phyloP scores from a whole-genome alignment of 352 stramenopile genomes.

The Globisporangium lucens region DNA sequence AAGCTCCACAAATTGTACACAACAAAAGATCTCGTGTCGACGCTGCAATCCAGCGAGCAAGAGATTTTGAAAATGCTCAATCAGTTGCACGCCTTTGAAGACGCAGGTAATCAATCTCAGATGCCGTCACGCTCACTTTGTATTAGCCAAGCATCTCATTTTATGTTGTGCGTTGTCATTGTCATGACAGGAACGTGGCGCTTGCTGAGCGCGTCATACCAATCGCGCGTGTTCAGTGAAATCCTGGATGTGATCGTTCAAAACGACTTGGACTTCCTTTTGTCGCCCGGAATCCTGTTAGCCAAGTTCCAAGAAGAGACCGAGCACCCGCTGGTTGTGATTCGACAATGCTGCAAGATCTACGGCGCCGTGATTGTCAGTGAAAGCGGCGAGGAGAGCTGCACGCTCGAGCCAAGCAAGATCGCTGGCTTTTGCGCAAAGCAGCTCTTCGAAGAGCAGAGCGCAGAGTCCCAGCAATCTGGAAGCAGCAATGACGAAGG shows the following conservation, averaged over 20 bases:
- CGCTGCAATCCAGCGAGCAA: slow-evolving; percentile 60
- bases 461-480: slow-evolving; percentile 29
- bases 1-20: slow-evolving; percentile 61
- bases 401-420: slow-evolving; percentile 52
- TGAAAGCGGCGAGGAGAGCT: slow-evolving; percentile 26
- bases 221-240: slow-evolving; percentile 59
- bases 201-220: slow-evolving; percentile 53
- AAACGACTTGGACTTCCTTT: slow-evolving; percentile 61
- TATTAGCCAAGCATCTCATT: not conserved
- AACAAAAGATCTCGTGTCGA: slow-evolving; percentile 53
- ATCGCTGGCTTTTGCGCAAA: slow-evolving; percentile 72
- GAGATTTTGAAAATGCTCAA: slow-evolving; percentile 61
- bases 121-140: not conserved
- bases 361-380: slow-evolving; percentile 37
- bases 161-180: not conserved
- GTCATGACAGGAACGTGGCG: slow-evolving; percentile 40
- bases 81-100: slow-evolving; percentile 66
- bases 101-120: slow-evolving; percentile 32
- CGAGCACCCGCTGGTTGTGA: slow-evolving; percentile 44
- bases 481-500: slow-evolving; percentile 26
- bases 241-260: slow-evolving; percentile 74
- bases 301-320: slow-evolving; percentile 30
- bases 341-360: slow-evolving; percentile 70
- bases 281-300: slow-evolving; percentile 36
- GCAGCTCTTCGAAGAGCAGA: slow-evolving; percentile 67